Evolutionary conservation across 108 stramenopile genomes (phyloP).

Genomic region (Pseudonitzschia pungens): DNA sequence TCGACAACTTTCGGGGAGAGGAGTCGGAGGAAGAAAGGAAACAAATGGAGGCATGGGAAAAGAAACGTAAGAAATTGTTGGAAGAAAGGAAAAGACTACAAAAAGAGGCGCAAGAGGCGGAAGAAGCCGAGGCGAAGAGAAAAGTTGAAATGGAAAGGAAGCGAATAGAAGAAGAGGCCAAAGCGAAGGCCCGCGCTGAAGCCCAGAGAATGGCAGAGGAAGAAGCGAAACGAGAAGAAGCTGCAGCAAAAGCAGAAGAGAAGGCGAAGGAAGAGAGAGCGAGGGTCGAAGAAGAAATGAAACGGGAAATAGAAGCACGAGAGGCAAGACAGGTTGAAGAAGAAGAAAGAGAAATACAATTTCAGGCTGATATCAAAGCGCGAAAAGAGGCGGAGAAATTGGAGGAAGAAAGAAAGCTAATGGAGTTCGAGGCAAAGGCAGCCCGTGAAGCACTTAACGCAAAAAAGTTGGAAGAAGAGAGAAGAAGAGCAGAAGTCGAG

Average conservation of each 20-base stretch:
- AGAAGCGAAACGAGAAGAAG: slow-evolving; percentile 1
- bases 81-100: slow-evolving; percentile 1
- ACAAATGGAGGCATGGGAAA: background rate
- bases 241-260: background rate
- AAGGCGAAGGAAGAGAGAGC: background rate
- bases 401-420: slow-evolving; percentile 7
- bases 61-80: background rate
- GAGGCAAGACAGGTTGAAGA: background rate
- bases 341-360: slow-evolving; percentile 2
- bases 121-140: background rate
- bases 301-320: background rate
- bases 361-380: background rate
- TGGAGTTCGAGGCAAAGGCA: background rate
- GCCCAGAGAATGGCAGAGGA: slow-evolving; percentile 3
- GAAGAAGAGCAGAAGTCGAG: background rate
- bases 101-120: background rate
- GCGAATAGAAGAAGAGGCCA: background rate
- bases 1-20: background rate
- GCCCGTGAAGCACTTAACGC: background rate
- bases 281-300: background rate
- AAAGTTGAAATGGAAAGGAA: background rate
- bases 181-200: background rate
- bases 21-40: background rate
- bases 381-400: background rate
- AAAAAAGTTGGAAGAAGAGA: background rate